phyloP scores from a whole-genome alignment of 441 rosid species.

The Capsella rubella region DNA sequence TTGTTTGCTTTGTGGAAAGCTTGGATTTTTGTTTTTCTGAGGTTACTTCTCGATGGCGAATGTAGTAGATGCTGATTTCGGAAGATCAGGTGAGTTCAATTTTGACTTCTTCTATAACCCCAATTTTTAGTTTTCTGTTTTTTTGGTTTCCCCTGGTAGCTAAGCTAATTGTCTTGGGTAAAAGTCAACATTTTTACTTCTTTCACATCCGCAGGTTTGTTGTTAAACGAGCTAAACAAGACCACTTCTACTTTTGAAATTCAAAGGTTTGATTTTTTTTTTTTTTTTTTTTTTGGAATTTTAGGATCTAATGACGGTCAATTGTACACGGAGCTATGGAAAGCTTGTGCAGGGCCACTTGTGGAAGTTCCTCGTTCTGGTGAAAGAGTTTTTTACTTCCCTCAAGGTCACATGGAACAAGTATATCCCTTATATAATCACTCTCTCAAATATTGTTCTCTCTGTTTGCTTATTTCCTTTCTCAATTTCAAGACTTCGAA shows the following conservation, averaged over 20 bases:
- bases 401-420: conserved; percentile 98
- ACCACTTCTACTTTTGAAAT: conserved; percentile 2
- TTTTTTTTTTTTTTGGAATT: background rate
- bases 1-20: conserved; percentile 4
- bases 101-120: conserved; percentile 15
- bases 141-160: background rate
- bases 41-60: conserved; percentile 47
- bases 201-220: background rate
- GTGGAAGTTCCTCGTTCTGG: conserved; percentile 78
- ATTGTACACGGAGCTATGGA: conserved; percentile 86
- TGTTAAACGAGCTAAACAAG: conserved; percentile 1
- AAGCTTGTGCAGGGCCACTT: conserved; percentile 91
- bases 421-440: conserved; percentile 41
- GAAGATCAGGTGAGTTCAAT: conserved; percentile 48
- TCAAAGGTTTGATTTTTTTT: conserved; percentile 22
- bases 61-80: conserved; percentile 47
- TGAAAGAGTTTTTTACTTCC: conserved; percentile 88
- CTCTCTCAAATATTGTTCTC: background rate
- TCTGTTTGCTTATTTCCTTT: background rate
- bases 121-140: background rate
- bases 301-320: conserved; percentile 53
- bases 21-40: conserved; percentile 1
- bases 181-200: conserved; percentile 35
- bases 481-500: conserved; percentile 30
- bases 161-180: conserved; percentile 30